Base-by-base conservation (phyloP, 2,329 filamentous ascomycete species). In the Hypoxylon sp. region DNA sequence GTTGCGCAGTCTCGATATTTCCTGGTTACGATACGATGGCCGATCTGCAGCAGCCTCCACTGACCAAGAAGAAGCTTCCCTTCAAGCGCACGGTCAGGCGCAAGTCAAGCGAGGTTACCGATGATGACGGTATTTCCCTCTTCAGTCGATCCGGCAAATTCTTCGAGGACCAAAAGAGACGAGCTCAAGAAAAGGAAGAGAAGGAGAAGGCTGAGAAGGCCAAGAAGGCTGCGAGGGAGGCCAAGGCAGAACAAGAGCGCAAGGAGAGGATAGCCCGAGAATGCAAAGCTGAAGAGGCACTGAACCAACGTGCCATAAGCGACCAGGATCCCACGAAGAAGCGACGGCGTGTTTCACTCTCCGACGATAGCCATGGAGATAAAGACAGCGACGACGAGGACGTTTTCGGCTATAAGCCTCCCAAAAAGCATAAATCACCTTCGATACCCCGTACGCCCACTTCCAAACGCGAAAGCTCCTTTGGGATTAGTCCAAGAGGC, bases 141-240 rank as follows among this genome's bases (percentile, higher is more conserved):
- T 89, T 89, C 69, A 81, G 82, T 46, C 83, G 84, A 4, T 80
- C 84, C 11, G 84, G 83, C 67, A 80, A 84, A 63, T 86, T 87
- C 74, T 85, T 84, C 55, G 81, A 82, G n/a, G 81, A 84, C 32
- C 78, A 76, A 39, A 77, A 81, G 70, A 73, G 61, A 53, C 68
- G 71, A 37, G 72, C 72, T 4, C 67, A 69, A 35, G 75, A 77
- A 53, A 75, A 74, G 52, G 67, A 65, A 0, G 65, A 68, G 21
- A 62, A 35, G 15, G 68, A 70, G 53, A 73, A 75, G 53, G 70
- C 71, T 0, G 17, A 21, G 10, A 37, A 37, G 6, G 35, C 35
- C 11, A 52, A 47, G 11, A 74, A 74, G 59, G 69, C 70, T 11
- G 65, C 31, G 32, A 57, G 47, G n/a, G 62, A 35, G 1, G 70